Evolutionary conservation across 129 eudicot genomes (phyloP).

Genomic region (Daucus carota): DNA sequence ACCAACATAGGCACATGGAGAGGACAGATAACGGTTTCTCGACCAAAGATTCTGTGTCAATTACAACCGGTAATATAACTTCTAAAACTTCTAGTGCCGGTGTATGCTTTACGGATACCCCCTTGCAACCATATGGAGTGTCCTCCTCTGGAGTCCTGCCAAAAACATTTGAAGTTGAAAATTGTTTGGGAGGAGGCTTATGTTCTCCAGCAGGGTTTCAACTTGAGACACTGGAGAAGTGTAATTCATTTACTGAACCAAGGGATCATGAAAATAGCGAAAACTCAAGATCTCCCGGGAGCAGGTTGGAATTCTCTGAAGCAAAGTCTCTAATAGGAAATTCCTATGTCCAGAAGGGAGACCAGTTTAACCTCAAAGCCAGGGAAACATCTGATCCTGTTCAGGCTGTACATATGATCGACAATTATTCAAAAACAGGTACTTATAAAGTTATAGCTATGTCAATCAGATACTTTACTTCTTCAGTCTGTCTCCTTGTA

Average conservation of each 20-base stretch:
- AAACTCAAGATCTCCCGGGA: conserved; percentile 28
- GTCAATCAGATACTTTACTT: too few species aligned
- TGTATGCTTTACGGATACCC: conserved; percentile 15
- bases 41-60: conserved; percentile 20
- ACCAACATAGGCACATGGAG: conserved; percentile 21
- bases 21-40: conserved; percentile 17
- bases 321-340: conserved; percentile 15
- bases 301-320: conserved; percentile 20
- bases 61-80: conserved; percentile 17
- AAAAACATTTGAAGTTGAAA: conserved; percentile 23
- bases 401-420: conserved; percentile 19
- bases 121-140: conserved; percentile 21
- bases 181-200: conserved; percentile 26
- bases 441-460: background rate
- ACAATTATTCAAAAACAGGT: conserved; percentile 42
- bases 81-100: conserved; percentile 26
- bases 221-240: conserved; percentile 16
- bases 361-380: conserved; percentile 19
- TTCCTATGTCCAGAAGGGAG: conserved; percentile 27
- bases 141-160: conserved; percentile 19
- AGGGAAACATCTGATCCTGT: conserved; percentile 26
- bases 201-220: conserved; percentile 17
- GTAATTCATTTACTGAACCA: conserved; percentile 18
- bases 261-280: conserved; percentile 25
- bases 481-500: background rate